Percentiles rank a stretch among this genome's conserved stretches.
Conservation (phyloP, 2,329 filamentous ascomycete genomes). For the Ceratocystis harringtonii region DNA sequence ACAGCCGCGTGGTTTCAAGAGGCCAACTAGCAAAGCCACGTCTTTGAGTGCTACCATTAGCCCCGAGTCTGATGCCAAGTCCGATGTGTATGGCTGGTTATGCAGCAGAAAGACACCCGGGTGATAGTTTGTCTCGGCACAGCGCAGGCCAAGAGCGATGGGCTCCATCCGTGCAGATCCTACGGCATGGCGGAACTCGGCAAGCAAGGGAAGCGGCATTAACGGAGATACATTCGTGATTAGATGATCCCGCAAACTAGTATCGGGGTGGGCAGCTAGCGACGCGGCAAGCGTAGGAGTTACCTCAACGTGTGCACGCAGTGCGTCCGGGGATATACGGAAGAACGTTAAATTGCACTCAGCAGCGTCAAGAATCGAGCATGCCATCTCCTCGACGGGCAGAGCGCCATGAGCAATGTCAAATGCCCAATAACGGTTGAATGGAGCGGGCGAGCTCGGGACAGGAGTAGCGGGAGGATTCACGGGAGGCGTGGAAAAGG, state of each 20-base stretch:
- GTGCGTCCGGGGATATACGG: conserved; percentile 22
- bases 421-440: conserved; percentile 22
- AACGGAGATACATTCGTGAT: not conserved
- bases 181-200: conserved; percentile 7
- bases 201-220: conserved; percentile 7
- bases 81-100: conserved; percentile 21
- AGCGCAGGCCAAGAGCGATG: conserved; percentile 6
- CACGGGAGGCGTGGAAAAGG: conserved; percentile 21
- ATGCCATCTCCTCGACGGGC: conserved; percentile 18
- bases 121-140: conserved; percentile 29
- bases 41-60: conserved; percentile 21
- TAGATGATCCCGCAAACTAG: conserved; percentile 17
- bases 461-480: conserved; percentile 19
- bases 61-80: conserved; percentile 8
- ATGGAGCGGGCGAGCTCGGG: conserved; percentile 19
- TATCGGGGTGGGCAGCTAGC: not conserved
- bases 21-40: conserved; percentile 19
- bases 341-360: conserved; percentile 21
- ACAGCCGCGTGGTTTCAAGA: conserved; percentile 2
- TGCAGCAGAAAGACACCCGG: conserved; percentile 13
- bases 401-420: conserved; percentile 20
- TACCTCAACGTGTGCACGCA: conserved; percentile 21
- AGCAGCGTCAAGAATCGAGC: conserved; percentile 23
- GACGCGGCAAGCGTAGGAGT: conserved; percentile 19
- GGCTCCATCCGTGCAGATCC: conserved; percentile 20